phyloP scores from a whole-genome alignment of 331 rosid species.

The Arachis monticola region DNA sequence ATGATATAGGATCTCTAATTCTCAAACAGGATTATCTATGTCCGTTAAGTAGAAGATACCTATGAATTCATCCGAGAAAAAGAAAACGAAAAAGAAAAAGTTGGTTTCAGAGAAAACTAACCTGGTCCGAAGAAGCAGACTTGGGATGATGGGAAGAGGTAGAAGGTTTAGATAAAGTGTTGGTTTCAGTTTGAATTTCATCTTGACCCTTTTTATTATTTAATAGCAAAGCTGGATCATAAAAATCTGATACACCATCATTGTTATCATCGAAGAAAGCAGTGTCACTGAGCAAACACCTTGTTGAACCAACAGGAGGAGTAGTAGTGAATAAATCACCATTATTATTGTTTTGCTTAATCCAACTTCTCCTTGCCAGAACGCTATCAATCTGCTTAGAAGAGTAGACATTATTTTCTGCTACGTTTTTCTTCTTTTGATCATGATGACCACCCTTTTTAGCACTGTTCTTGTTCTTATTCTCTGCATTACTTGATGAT shows the following conservation, averaged over 20 bases:
- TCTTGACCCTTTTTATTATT: slow-evolving; percentile 37
- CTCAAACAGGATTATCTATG: too few relatives aligned
- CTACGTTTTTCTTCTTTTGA: slow-evolving; percentile 48
- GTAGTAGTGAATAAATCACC: slow-evolving; percentile 45
- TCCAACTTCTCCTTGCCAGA: slow-evolving; percentile 49
- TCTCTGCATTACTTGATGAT: slow-evolving; percentile 17
- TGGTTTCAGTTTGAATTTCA: slow-evolving; percentile 38
- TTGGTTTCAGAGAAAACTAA: slow-evolving; percentile 26
- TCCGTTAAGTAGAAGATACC: too few relatives aligned
- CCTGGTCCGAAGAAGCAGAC: slow-evolving; percentile 69
- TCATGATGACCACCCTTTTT: slow-evolving; percentile 33
- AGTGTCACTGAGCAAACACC: slow-evolving; percentile 65
- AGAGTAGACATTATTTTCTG: slow-evolving; percentile 48
- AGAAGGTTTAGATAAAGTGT: slow-evolving; percentile 46
- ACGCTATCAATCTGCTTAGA: slow-evolving; percentile 53
- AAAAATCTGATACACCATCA: slow-evolving; percentile 48
- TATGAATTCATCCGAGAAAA: too few relatives aligned
- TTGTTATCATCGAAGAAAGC: slow-evolving; percentile 43
- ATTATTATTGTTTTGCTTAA: slow-evolving; percentile 40
- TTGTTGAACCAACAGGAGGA: slow-evolving; percentile 68
- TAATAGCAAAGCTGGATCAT: slow-evolving; percentile 43
- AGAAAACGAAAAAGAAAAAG: too few relatives aligned
- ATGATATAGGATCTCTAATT: too few relatives aligned
- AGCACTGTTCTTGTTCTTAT: slow-evolving; percentile 35
- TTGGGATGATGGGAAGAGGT: slow-evolving; percentile 43